Evolutionary conservation across 2,329 filamentous ascomycete species (phyloP).

Genomic region (Paecilomyces formosus): DNA sequence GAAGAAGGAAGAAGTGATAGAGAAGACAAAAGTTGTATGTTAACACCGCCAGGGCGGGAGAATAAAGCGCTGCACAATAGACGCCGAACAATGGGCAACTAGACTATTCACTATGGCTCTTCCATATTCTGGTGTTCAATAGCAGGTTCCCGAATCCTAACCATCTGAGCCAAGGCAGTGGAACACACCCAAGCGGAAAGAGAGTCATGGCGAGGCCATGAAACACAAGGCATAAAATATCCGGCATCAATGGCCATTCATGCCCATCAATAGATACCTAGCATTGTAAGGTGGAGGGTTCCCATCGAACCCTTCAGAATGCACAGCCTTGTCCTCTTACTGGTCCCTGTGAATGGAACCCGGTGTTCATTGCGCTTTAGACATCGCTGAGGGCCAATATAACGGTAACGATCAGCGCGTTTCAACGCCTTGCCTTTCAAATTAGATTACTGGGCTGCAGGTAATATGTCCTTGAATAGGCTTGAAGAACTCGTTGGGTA

Average conservation of each 20-base stretch:
- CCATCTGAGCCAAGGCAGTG: neutral
- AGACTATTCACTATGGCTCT: neutral
- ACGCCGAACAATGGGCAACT: neutral
- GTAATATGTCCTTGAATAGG: neutral
- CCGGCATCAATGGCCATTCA: neutral
- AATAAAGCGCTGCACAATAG: neutral
- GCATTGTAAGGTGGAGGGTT: neutral
- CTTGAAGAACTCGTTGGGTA: neutral
- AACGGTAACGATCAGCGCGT: neutral
- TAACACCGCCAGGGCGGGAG: neutral
- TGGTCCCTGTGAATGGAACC: neutral
- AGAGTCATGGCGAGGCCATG: neutral
- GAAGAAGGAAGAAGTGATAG: neutral
- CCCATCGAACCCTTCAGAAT: neutral
- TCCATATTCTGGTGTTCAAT: neutral
- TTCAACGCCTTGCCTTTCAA: neutral
- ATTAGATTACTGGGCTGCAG: neutral
- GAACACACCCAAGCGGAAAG: neutral
- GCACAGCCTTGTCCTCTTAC: neutral
- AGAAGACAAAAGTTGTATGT: neutral
- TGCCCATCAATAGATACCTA: neutral
- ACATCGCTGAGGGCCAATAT: neutral
- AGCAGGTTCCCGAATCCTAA: neutral
- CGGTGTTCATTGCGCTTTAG: neutral
- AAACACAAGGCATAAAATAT: neutral